Evolutionary conservation across 2,329 filamentous ascomycete genomes (phyloP).

Genomic region (Tolypocladium album): DNA sequence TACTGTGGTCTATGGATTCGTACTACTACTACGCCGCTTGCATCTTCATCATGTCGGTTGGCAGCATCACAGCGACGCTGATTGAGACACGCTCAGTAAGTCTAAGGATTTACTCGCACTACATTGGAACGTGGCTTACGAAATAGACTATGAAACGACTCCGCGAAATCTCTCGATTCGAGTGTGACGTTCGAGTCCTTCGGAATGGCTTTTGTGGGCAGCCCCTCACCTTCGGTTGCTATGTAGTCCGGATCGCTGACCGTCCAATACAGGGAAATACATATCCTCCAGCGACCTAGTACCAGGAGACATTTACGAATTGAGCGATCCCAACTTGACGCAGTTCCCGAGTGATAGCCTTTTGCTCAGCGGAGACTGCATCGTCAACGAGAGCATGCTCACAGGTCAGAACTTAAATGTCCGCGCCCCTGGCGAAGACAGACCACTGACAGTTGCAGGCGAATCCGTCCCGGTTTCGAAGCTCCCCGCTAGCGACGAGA

Average conservation of each 20-base stretch:
- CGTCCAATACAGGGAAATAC: constrained; percentile 55
- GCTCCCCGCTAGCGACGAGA: constrained; percentile 69
- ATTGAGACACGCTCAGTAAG: constrained; percentile 76
- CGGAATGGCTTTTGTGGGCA: constrained; percentile 82
- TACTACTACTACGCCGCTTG: constrained; percentile 97
- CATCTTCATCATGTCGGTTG: constrained; percentile 89
- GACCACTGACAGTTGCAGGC: constrained; percentile 28
- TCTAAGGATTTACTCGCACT: constrained; percentile 3
- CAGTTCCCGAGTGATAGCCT: constrained; percentile 91
- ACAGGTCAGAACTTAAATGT: constrained; percentile 36
- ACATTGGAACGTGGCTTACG: background rate
- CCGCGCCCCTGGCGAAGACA: background rate
- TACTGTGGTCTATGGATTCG: constrained; percentile 89
- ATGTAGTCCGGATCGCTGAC: background rate
- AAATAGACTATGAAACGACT: constrained; percentile 74
- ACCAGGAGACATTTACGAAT: constrained; percentile 91
- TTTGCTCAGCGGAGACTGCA: constrained; percentile 85
- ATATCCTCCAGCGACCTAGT: constrained; percentile 81
- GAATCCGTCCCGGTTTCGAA: constrained; percentile 98
- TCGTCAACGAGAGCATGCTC: constrained; percentile 98
- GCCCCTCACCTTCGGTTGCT: background rate
- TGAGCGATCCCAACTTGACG: constrained; percentile 81
- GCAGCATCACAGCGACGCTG: constrained; percentile 82
- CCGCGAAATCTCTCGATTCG: constrained; percentile 84
- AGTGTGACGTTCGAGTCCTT: constrained; percentile 88